Evolutionary conservation across 306 rosid genomes (phyloP), one percentile per base, ranked within the genome.

Genomic region (Senna tora): DNA sequence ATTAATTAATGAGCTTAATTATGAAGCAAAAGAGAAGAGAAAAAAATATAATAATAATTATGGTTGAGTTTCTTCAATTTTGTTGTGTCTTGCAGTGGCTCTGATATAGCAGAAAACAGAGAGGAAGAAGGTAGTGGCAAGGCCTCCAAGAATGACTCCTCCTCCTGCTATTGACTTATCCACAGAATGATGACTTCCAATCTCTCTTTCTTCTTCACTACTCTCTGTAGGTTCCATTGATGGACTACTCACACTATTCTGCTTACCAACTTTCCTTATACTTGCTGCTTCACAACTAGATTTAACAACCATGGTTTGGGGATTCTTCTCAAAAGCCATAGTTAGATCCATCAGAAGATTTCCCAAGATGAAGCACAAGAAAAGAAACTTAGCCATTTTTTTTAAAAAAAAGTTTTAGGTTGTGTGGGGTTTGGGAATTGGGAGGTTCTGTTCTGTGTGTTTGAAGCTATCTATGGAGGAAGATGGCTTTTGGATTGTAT

Each of bases 61-160:
- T 0, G 15, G 28, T 14, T 13, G 14, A 25, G 71, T 64, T 36
- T 73, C 86, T 45, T 67, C 14, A n/a, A n/a, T n/a, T n/a, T n/a
- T n/a, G 65, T 83, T 79, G 71, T 78, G 75, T 54, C 83, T 87
- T n/a, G 79, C 30, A 3, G 96, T 93, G 9, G 89, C 96, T 88
- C 79, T 88, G 17, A 90, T 90, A 80, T 90, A 92, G 69, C 98
- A 88, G 46, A 82, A 83, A 81, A 93, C 47, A 0, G 90, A 77
- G 45, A 90, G 90, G 75, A 84, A 43, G 63, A 92, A 92, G 4
- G 96, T 85, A 9, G 93, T 81, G 22, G 88, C 96, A 69, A 93
- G 89, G 64, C 98, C 96, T 60, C 96, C 98, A 34, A 93, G 90
- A 42, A 93, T 90, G 70, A 93, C 89, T 7, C 92, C 93, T 1